Evolutionary conservation across 768 basidiomycete genomes (phyloP).

Genomic region (Rhizopogon vulgaris): DNA sequence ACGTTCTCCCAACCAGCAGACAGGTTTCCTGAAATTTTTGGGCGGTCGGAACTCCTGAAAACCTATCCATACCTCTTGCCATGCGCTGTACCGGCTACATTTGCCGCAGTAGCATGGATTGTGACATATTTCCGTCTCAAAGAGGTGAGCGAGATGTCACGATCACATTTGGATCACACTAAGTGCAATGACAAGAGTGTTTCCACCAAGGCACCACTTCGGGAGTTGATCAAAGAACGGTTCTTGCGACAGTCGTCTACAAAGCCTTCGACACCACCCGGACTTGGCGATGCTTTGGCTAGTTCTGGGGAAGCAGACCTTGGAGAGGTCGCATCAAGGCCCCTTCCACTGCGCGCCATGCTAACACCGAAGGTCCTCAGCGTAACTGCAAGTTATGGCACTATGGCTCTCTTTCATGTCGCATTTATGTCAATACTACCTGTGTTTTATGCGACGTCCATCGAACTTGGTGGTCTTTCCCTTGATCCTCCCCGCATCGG

Average conservation of each 20-base stretch:
- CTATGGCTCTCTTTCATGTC: slow-evolving; percentile 58
- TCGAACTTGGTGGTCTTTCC: slow-evolving; percentile 23
- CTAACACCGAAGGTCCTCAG: slow-evolving; percentile 51
- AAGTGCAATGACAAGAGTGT: background rate
- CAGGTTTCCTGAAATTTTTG: slow-evolving; percentile 57
- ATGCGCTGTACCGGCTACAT: slow-evolving; percentile 55
- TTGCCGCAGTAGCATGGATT: slow-evolving; percentile 44
- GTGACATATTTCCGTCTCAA: slow-evolving; percentile 45
- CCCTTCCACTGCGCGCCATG: slow-evolving; percentile 41
- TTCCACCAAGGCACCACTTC: background rate
- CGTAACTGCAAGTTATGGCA: slow-evolving; percentile 56
- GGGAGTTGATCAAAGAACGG: background rate
- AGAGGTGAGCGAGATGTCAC: slow-evolving; percentile 32
- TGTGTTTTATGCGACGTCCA: slow-evolving; percentile 25
- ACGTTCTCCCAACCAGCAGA: slow-evolving; percentile 57
- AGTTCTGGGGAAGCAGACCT: background rate
- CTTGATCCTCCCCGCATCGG: slow-evolving; percentile 27
- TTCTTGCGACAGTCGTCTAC: background rate
- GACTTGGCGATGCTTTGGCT: background rate
- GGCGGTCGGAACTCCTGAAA: slow-evolving; percentile 48
- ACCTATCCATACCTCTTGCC: slow-evolving; percentile 70
- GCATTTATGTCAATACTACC: slow-evolving; percentile 42
- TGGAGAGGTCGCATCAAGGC: slow-evolving; percentile 6
- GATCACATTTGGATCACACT: background rate
- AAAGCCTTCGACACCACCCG: background rate